These are phyloP conservation scores for Coccomyxa subellipsoidea DNA, from an alignment of 163 green algal species.

Conservation along the genomic window DNA sequence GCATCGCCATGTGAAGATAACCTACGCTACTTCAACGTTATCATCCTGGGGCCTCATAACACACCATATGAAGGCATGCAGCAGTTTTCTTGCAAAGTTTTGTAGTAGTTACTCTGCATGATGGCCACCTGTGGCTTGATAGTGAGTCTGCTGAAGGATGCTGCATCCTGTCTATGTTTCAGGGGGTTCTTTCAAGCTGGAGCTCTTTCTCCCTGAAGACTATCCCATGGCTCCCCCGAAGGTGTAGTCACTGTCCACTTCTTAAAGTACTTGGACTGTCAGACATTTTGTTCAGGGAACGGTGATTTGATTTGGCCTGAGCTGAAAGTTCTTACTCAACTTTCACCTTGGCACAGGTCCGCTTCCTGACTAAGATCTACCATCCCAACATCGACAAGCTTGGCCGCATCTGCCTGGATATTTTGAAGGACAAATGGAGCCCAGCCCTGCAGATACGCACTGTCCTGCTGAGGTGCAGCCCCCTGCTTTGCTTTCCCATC, in stretches of 20 bases:
- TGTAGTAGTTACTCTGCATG: background rate
- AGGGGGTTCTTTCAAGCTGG: conserved; percentile 95
- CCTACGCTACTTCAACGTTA: conserved; percentile 97
- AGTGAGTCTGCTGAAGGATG: too few relatives aligned
- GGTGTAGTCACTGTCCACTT: too few relatives aligned
- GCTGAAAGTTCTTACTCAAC: background rate
- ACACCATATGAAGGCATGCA: conserved; percentile 88
- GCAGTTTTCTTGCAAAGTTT: background rate
- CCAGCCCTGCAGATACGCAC: conserved; percentile 97
- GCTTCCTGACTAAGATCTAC: conserved; percentile 99
- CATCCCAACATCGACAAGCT: conserved; percentile 99
- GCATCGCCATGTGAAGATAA: conserved; percentile 96
- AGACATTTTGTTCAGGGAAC: too few relatives aligned
- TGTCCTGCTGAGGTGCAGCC: conserved; percentile 57
- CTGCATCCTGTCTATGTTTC: conserved; percentile 9
- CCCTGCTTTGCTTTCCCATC: background rate
- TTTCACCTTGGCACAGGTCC: conserved; percentile 58
- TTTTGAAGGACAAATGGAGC: conserved; percentile 99
- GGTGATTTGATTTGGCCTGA: background rate
- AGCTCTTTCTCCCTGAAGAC: conserved; percentile 98
- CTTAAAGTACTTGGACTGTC: too few relatives aligned
- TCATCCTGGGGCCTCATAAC: conserved; percentile 87
- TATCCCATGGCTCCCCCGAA: conserved; percentile 99
- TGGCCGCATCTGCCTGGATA: conserved; percentile 97
- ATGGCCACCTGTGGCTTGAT: too few relatives aligned